Evolutionary conservation across 73 alveolate genomes (phyloP), one percentile per base, ranked within the genome.

Genomic region (Uronychia binucleata): DNA sequence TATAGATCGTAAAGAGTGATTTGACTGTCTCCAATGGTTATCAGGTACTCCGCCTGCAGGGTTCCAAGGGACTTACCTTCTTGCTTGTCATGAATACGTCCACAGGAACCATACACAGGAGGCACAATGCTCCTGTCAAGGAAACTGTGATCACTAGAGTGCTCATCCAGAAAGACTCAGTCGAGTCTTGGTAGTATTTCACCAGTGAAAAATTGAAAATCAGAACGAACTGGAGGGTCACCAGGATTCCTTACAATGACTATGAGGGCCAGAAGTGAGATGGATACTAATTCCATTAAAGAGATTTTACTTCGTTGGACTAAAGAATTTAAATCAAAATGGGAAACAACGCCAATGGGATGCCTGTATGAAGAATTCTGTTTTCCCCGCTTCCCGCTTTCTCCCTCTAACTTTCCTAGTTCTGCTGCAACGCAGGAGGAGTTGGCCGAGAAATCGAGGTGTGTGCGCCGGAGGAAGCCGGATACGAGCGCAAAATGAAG

Each of bases 81-180:
- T 46, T 46, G 67, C 67, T 46, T 46, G 92, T 31, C 8, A 58
- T 13, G 89, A 60, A 89, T 28, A 94, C 94, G 86, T 94, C 98
- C 58, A 94, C 85, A 26, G 98, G 98, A n/a, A 94, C 88, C 82
- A 94, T 82, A 58, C 90, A 77, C 27, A 94, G 77, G 83, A 92
- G 86, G 34, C 90, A 78, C 91, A 93, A 34, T 28, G 88, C 87
- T 5, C 86, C 78, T 1, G 94, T 77, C 32, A 93, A 90, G n/a
- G 96, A 91, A 0, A 79, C 29, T 30, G 89, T 76, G 60, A 87
- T 59, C 0, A 90, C 83, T 31, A 34, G 33, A 30, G 80, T 58
- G 5, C 91, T 91, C 75, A 82, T 31, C 79, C 67, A 75, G 27
- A 82, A 82, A 0, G 88, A 31, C 83, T 91, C 96, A 33, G 84